phyloP scores from a whole-genome alignment of 208 protist species.

The Leptomonas seymouri region DNA sequence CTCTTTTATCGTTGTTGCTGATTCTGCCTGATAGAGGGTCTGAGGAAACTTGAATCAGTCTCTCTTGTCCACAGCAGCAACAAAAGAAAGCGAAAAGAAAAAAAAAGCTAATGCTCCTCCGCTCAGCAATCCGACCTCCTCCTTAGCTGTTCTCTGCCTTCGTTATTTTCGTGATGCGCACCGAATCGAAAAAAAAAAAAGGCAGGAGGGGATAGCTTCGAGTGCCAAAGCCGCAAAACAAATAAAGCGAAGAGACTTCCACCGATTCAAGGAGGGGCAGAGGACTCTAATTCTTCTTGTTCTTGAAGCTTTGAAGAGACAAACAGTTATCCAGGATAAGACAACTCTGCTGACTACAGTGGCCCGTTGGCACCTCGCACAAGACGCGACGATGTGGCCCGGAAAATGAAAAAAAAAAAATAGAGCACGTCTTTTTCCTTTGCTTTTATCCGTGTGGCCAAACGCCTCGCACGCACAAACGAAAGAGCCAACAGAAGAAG shows the following conservation, averaged over 20 bases:
- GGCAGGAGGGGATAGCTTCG: background rate
- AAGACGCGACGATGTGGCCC: no score
- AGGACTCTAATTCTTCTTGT: background rate
- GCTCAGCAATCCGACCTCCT: no score
- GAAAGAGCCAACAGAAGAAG: background rate
- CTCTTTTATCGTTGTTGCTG: background rate
- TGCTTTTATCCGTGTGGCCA: background rate
- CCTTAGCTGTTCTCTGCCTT: no score
- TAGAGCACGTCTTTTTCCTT: no score
- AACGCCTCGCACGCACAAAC: background rate
- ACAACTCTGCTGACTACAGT: no score
- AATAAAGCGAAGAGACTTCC: slow-evolving; percentile 5
- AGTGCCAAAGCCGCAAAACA: background rate
- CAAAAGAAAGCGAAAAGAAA: background rate
- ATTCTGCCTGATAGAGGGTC: no score
- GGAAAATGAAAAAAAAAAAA: no score
- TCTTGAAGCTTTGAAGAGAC: background rate
- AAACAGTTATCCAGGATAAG: background rate
- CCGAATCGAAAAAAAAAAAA: no score
- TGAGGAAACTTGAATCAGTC: no score
- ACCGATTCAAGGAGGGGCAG: slow-evolving; percentile 16
- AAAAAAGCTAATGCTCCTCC: no score
- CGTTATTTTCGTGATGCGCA: no score
- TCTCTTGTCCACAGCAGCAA: background rate
- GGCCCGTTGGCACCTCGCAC: no score